Conservation (phyloP, 371 early-diverging fungal genomes). For the Parasitella parasitica region DNA sequence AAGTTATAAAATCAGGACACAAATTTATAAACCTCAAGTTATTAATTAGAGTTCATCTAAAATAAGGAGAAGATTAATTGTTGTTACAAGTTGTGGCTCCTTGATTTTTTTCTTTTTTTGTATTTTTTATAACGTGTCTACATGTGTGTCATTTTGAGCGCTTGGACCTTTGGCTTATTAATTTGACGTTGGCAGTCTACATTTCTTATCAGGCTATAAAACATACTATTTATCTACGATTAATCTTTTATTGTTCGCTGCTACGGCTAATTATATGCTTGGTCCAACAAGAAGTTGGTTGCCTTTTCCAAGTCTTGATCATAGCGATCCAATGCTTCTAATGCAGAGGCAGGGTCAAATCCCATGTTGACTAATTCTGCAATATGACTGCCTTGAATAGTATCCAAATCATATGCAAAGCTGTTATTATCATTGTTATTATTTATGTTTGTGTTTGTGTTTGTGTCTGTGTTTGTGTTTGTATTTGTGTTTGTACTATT, state of each 20-base stretch:
- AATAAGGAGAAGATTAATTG: conserved; percentile 4
- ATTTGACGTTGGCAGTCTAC: too few species aligned
- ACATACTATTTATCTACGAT: too few species aligned
- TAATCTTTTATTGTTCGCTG: too few species aligned
- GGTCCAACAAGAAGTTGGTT: conserved; percentile 68
- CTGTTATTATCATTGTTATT: background rate
- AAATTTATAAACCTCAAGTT: background rate
- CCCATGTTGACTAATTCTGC: conserved; percentile 64
- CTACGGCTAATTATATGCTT: conserved; percentile 28
- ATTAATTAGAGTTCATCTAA: background rate
- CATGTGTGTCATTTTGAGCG: background rate
- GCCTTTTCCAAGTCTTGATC: conserved; percentile 71
- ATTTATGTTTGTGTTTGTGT: background rate
- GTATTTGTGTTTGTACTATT: background rate
- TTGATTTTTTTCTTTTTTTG: background rate
- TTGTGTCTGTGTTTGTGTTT: background rate
- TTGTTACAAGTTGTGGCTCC: conserved; percentile 3
- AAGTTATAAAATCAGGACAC: background rate
- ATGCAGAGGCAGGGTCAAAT: conserved; percentile 58
- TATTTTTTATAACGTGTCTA: conserved; percentile 15
- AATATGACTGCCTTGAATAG: conserved; percentile 34
- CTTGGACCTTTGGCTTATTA: conserved; percentile 12
- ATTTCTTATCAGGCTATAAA: too few species aligned
- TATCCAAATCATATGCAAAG: conserved; percentile 8
- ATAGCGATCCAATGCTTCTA: conserved; percentile 66